Percentiles rank a stretch among this genome's conserved stretches.
Evolutionary conservation across 2,329 filamentous ascomycete genomes (phyloP).

Genomic region (Cercospora nicotianae): DNA sequence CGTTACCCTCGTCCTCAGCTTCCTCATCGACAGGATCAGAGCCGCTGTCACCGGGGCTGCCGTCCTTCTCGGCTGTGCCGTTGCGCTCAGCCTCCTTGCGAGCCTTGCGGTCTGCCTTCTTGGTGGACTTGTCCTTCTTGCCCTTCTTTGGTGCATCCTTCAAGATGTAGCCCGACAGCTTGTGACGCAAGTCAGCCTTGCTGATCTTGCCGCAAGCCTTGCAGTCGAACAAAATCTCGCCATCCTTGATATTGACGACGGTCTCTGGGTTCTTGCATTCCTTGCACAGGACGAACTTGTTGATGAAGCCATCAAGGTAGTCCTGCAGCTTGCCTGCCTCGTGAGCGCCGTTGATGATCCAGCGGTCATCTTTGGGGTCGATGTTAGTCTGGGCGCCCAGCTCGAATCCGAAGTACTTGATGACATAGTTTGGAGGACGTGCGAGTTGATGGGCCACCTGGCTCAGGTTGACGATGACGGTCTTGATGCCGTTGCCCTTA

Average conservation of each 20-base stretch:
- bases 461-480: conserved; percentile 91
- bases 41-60: conserved; percentile 66
- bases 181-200: conserved; percentile 87
- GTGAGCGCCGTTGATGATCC: conserved; percentile 99
- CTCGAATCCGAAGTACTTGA: conserved; percentile 99
- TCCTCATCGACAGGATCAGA: conserved; percentile 63
- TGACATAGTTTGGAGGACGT: conserved; percentile 89
- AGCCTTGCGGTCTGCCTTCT: conserved; percentile 82
- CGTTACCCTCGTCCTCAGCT: conserved; percentile 65
- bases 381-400: conserved; percentile 98
- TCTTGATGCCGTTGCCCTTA: conserved; percentile 99
- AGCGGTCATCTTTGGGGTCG: conserved; percentile 94
- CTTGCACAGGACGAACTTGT: conserved; percentile 98
- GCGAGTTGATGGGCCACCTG: conserved; percentile 89
- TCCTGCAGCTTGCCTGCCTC: conserved; percentile 95
- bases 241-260: conserved; percentile 91
- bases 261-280: conserved; percentile 99
- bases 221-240: conserved; percentile 89
- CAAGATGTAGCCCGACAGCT: conserved; percentile 94
- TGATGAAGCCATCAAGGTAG: conserved; percentile 96
- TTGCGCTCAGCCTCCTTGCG: conserved; percentile 68
- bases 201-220: conserved; percentile 96
- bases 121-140: conserved; percentile 96
- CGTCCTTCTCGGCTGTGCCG: conserved; percentile 53
- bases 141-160: conserved; percentile 92